phyloP scores from a whole-genome alignment of 106 monocot species.

The Allium cepa region DNA sequence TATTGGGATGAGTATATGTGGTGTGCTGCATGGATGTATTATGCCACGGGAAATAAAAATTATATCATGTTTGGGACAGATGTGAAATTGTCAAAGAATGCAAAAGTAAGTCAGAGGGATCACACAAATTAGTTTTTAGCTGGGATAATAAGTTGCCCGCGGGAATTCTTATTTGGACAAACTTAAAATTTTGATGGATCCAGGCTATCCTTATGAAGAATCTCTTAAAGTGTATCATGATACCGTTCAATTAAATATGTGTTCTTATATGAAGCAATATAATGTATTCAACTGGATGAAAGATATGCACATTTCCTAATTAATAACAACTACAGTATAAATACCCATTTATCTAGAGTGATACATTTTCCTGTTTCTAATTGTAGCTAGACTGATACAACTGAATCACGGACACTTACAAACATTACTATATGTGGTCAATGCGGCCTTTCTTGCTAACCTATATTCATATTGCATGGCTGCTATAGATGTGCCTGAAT shows the following conservation, averaged over 20 bases:
- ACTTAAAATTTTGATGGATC: slow-evolving; percentile 46
- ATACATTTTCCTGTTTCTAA: background rate
- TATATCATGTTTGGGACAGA: slow-evolving; percentile 27
- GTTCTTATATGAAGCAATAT: slow-evolving; percentile 30
- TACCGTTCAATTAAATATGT: slow-evolving; percentile 28
- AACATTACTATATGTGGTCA: slow-evolving; percentile 47
- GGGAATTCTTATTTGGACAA: slow-evolving; percentile 34
- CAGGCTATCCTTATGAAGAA: slow-evolving; percentile 60
- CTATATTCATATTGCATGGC: slow-evolving; percentile 78
- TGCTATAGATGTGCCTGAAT: slow-evolving; percentile 42
- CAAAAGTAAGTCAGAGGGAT: slow-evolving; percentile 20
- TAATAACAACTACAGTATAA: background rate
- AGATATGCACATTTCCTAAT: slow-evolving; percentile 11
- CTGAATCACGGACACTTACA: slow-evolving; percentile 61
- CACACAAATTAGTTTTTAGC: slow-evolving; percentile 31
- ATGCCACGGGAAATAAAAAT: slow-evolving; percentile 48
- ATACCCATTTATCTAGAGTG: background rate
- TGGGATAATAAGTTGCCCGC: slow-evolving; percentile 71
- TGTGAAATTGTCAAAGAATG: slow-evolving; percentile 23
- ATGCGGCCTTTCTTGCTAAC: slow-evolving; percentile 46
- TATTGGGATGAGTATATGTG: slow-evolving; percentile 64
- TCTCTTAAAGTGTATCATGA: slow-evolving; percentile 35
- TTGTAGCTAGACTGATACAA: slow-evolving; percentile 49
- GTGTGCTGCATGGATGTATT: slow-evolving; percentile 47
- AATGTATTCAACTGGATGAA: slow-evolving; percentile 34